These are phyloP conservation scores for Cyclanthera cordifolia DNA, from an alignment of 306 rosid genomes.

Conservation along the genomic window DNA sequence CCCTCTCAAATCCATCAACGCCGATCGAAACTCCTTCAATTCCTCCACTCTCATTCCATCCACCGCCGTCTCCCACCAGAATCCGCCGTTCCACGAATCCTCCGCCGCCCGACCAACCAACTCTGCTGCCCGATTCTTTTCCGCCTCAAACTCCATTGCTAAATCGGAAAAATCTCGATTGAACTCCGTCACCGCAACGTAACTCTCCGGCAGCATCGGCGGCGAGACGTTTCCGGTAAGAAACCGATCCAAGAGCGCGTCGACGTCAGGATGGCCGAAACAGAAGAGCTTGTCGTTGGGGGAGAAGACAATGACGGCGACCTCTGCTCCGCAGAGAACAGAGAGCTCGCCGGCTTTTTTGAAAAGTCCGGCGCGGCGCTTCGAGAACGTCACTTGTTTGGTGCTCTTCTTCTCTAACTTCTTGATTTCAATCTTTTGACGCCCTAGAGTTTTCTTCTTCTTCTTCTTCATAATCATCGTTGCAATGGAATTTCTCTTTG, in stretches of 20 bases:
- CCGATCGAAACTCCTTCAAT: neutral
- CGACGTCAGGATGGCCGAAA: conserved; percentile 5
- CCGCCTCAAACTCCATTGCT: neutral
- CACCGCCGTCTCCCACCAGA: neutral
- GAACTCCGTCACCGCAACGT: neutral
- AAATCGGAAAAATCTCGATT: neutral
- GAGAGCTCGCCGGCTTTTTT: conserved; percentile 48
- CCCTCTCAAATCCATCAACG: neutral
- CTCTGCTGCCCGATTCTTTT: neutral
- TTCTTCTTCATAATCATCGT: too few relatives aligned
- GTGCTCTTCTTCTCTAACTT: conserved; percentile 3
- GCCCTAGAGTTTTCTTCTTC: neutral
- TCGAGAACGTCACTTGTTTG: conserved; percentile 30
- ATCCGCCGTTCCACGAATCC: neutral
- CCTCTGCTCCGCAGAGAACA: conserved; percentile 27
- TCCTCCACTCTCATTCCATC: neutral
- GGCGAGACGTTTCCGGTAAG: neutral
- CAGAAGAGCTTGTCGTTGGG: conserved; percentile 29
- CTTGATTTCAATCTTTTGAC: neutral
- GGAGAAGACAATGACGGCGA: conserved; percentile 33
- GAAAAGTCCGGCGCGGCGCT: conserved; percentile 38
- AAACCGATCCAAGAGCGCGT: neutral
- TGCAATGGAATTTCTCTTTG: too few relatives aligned
- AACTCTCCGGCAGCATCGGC: neutral
- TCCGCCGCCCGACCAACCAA: neutral